A percentile compares a stretch with the other conserved stretches of the same genome.
Conservation (phyloP, 371 early-diverging fungal genomes). For the Nematocida ironsii region DNA sequence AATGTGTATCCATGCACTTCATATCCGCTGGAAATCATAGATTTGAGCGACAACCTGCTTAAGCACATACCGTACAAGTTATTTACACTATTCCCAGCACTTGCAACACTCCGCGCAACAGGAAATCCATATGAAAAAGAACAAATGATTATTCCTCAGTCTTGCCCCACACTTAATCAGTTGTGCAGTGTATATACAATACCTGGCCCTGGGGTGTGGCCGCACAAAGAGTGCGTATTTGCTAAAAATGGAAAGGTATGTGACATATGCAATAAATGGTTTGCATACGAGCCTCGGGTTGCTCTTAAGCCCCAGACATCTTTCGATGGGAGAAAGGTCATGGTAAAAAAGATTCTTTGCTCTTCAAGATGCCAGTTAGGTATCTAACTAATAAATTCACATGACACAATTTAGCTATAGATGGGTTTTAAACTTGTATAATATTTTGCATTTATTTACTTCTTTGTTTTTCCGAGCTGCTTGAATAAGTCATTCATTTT, state of each 20-base stretch:
- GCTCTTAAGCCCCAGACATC: constrained; percentile 44
- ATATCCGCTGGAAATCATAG: constrained; percentile 63
- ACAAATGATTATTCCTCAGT: constrained; percentile 24
- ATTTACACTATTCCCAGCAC: constrained; percentile 63
- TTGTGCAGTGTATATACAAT: constrained; percentile 62
- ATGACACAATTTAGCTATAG: not conserved
- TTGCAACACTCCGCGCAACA: constrained; percentile 61
- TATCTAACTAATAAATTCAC: constrained; percentile 6
- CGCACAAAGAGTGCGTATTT: constrained; percentile 13
- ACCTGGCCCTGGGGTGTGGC: constrained; percentile 43
- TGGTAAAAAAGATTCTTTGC: constrained; percentile 56
- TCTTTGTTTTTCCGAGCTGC: constrained; percentile 10
- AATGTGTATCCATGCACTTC: constrained; percentile 9
- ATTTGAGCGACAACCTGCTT: constrained; percentile 55
- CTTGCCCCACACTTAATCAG: constrained; percentile 50
- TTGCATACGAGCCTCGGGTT: constrained; percentile 62
- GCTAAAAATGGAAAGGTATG: constrained; percentile 59
- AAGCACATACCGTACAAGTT: constrained; percentile 65
- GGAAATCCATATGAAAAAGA: constrained; percentile 64
- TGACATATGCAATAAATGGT: constrained; percentile 63
- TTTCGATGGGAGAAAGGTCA: constrained; percentile 38
- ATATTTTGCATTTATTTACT: constrained; percentile 5
- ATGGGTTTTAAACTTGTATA: too few relatives aligned
- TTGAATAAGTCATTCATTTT: constrained; percentile 56
- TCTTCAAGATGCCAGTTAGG: constrained; percentile 34